Evolutionary conservation across 2,329 filamentous ascomycete species (phyloP).

Genomic region (Hypoxylon sp.): DNA sequence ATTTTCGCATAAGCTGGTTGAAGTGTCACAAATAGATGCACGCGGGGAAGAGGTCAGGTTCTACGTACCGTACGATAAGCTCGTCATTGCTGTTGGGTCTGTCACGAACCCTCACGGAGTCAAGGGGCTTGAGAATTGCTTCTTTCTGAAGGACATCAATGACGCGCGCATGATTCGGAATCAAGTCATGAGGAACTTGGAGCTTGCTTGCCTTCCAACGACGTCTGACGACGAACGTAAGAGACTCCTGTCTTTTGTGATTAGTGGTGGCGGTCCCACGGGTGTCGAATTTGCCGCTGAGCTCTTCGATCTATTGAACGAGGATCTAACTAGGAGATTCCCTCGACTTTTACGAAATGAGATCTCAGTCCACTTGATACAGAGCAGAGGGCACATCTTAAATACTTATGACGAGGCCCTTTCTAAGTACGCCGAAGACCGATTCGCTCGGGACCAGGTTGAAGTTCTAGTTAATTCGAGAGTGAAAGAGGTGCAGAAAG

Average conservation of each 20-base stretch:
- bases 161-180: conserved; percentile 93
- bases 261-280: conserved; percentile 94
- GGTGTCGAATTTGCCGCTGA: conserved; percentile 98
- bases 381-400: conserved; percentile 92
- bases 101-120: conserved; percentile 96
- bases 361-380: conserved; percentile 97
- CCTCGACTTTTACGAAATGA: conserved; percentile 94
- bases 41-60: conserved; percentile 83
- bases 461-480: conserved; percentile 93
- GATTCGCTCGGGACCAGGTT: conserved; percentile 91
- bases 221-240: conserved; percentile 89
- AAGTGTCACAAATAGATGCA: conserved; percentile 81
- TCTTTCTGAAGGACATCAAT: conserved; percentile 95
- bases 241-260: conserved; percentile 92
- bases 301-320: conserved; percentile 94
- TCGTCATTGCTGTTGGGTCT: conserved; percentile 92
- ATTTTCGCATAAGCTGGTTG: conserved; percentile 91
- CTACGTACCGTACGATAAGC: conserved; percentile 97
- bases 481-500: conserved; percentile 87
- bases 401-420: conserved; percentile 98
- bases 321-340: conserved; percentile 87
- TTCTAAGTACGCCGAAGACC: conserved; percentile 90
- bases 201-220: conserved; percentile 92
- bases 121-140: conserved; percentile 91
- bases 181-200: conserved; percentile 88